These are phyloP conservation scores for Przewalskia tangutica DNA, from an alignment of 257 asterid species.

Conservation along the genomic window DNA sequence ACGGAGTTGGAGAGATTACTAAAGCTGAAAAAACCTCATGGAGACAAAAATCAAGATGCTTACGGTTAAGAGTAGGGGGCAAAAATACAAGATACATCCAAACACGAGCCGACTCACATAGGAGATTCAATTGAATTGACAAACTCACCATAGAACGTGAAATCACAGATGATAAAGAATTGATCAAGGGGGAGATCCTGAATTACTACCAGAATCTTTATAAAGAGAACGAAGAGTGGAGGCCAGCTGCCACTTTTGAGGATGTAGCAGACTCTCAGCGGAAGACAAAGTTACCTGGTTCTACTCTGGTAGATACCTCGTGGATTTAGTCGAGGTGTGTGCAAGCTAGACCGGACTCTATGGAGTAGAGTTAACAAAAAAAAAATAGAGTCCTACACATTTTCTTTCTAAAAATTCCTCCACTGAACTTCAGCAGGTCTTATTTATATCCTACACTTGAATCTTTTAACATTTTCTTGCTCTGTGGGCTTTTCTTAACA, in stretches of 20 bases:
- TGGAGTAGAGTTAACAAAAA: background rate
- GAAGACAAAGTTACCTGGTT: background rate
- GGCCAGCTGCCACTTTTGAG: background rate
- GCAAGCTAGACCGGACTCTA: background rate
- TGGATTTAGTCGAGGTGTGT: background rate
- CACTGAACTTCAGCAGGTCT: background rate
- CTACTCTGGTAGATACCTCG: background rate
- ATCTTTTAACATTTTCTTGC: background rate
- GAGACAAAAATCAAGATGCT: background rate
- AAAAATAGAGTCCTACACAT: background rate
- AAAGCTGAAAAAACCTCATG: background rate
- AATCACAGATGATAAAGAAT: background rate
- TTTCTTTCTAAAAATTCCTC: background rate
- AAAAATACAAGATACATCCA: background rate
- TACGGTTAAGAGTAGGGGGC: background rate
- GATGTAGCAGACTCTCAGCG: background rate
- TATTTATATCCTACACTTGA: background rate
- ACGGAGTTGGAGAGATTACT: background rate
- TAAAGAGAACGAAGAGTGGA: background rate
- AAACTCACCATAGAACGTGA: background rate
- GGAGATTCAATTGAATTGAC: background rate
- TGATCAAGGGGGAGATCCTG: background rate
- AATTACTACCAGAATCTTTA: background rate
- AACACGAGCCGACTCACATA: background rate
- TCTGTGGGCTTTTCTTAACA: background rate